Percentiles rank a stretch among this genome's conserved stretches.
These are phyloP conservation scores for Pythium monospermum DNA, from an alignment of 352 stramenopile species.

Conservation along the genomic window DNA sequence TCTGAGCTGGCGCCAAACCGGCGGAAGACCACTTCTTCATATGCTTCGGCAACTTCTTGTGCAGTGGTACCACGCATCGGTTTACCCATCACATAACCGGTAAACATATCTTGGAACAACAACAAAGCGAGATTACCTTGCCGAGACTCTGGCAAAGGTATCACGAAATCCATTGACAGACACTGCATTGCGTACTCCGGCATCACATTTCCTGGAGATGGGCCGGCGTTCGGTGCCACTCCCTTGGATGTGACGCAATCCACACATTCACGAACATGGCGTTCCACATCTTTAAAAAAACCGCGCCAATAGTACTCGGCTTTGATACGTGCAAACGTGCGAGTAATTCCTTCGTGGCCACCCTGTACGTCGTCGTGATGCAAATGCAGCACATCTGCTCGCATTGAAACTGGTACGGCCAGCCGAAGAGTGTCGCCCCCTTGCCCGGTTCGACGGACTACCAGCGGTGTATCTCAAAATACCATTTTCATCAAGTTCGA, in stretches of 20 bases:
- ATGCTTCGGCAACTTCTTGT: constrained; percentile 17
- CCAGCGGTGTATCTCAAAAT: no score
- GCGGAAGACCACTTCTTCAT: constrained; percentile 15
- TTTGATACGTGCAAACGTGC: not conserved
- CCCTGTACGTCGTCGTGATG: not conserved
- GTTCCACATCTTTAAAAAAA: no score
- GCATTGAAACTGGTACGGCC: not conserved
- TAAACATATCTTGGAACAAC: constrained; percentile 17
- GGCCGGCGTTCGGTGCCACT: not conserved
- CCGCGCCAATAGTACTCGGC: constrained; percentile 2
- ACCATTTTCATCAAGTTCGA: no score
- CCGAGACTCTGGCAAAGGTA: not conserved
- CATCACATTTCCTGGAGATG: constrained; percentile 1
- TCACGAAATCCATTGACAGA: constrained; percentile 5
- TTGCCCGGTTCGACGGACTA: no score
- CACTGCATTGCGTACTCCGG: not conserved
- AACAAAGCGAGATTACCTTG: constrained; percentile 5
- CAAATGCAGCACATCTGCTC: not conserved
- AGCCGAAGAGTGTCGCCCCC: no score
- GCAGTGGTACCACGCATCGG: constrained; percentile 3
- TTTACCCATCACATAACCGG: constrained; percentile 17
- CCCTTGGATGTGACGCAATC: constrained; percentile 4
- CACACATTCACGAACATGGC: not conserved
- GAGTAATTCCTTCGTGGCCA: constrained; percentile 1
- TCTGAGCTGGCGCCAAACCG: constrained; percentile 17